A percentile compares a stretch with the other conserved stretches of the same genome.
phyloP scores from a whole-genome alignment of 306 rosid species.

The Elaeagnus macrophylla region DNA sequence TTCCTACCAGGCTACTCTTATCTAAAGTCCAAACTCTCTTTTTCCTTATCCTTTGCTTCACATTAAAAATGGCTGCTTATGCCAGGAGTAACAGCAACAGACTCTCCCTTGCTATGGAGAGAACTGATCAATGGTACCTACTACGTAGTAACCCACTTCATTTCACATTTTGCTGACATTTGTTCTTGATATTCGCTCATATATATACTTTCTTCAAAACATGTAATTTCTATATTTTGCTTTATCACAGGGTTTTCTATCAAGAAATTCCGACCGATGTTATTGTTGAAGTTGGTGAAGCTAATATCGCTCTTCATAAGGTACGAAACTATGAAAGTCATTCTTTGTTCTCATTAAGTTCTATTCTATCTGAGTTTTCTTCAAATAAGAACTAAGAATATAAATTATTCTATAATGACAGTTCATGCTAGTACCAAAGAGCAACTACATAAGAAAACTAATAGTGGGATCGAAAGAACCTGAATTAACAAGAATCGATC shows the following conservation, averaged over 20 bases:
- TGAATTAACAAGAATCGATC: conserved; percentile 51
- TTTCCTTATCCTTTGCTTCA: conserved; percentile 1
- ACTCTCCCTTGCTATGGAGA: conserved; percentile 70
- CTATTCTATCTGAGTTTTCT: conserved; percentile 1
- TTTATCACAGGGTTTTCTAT: conserved; percentile 56
- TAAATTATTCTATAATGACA: conserved; percentile 13
- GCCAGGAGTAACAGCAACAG: conserved; percentile 27
- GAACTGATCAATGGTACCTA: conserved; percentile 81
- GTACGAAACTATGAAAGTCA: conserved; percentile 34
- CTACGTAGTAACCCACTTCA: not conserved
- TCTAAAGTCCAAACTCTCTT: not conserved
- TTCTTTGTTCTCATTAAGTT: not conserved
- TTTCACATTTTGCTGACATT: not conserved
- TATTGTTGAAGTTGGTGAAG: conserved; percentile 55
- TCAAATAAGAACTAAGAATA: not conserved
- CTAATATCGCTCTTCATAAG: conserved; percentile 74
- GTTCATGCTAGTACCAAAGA: conserved; percentile 87
- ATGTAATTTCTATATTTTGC: not conserved
- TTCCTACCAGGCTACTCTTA: not conserved
- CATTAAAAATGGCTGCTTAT: conserved; percentile 31
- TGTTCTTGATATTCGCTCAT: not conserved
- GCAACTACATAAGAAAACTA: conserved; percentile 67
- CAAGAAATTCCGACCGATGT: conserved; percentile 77
- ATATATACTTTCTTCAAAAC: no score
- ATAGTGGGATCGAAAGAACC: conserved; percentile 52